Conservation (phyloP, 495 filamentous ascomycete genomes). For the Podospora conica region DNA sequence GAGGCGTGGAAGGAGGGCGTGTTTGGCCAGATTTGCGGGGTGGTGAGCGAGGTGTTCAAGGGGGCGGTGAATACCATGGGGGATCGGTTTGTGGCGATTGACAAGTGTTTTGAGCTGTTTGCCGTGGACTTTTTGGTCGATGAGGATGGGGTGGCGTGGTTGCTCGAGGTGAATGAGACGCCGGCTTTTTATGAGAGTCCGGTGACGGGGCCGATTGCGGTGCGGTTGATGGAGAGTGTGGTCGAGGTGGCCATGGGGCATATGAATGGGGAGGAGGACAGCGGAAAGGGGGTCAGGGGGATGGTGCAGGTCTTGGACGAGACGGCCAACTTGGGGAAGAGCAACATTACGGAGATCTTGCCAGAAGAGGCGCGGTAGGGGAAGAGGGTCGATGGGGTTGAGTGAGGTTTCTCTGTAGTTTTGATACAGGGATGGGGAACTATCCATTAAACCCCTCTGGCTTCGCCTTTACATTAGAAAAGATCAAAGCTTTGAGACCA, state of each 20-base stretch:
- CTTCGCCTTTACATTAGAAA: too few species aligned
- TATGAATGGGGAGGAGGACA: constrained; percentile 24
- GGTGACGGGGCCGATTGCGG: constrained; percentile 55
- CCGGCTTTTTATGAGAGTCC: constrained; percentile 73
- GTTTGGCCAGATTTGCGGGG: constrained; percentile 53
- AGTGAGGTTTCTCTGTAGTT: too few species aligned
- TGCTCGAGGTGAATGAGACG: constrained; percentile 77
- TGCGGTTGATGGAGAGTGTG: constrained; percentile 56
- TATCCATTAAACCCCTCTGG: too few species aligned
- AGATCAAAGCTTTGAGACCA: background rate
- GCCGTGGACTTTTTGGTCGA: constrained; percentile 72
- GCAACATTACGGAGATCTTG: constrained; percentile 20
- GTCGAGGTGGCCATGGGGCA: constrained; percentile 54
- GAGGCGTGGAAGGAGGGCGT: constrained; percentile 42
- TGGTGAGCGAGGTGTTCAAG: constrained; percentile 56
- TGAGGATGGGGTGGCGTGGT: constrained; percentile 46
- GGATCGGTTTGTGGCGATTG: constrained; percentile 42
- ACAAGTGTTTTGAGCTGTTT: constrained; percentile 72
- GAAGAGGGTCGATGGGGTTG: background rate
- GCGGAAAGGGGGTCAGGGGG: constrained; percentile 13
- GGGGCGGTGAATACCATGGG: constrained; percentile 50
- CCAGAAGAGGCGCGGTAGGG: background rate
- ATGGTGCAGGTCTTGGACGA: constrained; percentile 36
- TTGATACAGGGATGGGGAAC: too few species aligned
- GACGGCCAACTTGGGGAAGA: constrained; percentile 18